These are phyloP conservation scores for Kodamaea sagamina DNA, from an alignment of 805 yeast species.

Conservation along the genomic window DNA sequence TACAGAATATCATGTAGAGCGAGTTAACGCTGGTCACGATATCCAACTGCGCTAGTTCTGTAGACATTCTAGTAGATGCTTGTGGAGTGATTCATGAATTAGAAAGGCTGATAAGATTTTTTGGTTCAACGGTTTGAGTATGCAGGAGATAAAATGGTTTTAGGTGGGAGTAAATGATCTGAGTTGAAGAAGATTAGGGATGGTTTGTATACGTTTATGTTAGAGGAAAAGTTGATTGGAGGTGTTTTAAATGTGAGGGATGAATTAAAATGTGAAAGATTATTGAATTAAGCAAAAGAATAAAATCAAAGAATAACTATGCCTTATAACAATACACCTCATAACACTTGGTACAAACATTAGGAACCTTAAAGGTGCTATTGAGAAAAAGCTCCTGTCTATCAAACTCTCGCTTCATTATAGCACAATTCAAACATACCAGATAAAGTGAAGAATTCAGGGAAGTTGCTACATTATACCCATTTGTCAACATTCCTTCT, in stretches of 20 bases:
- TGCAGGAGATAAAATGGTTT: too few relatives aligned
- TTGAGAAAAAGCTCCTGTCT: conserved; percentile 18
- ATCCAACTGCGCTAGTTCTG: conserved; percentile 11
- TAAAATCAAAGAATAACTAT: too few relatives aligned
- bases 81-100: neutral
- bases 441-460: conserved; percentile 43
- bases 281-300: too few relatives aligned
- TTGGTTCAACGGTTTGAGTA: too few relatives aligned
- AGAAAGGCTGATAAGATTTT: too few relatives aligned
- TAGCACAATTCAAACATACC: conserved; percentile 58
- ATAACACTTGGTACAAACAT: conserved; percentile 21
- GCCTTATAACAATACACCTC: conserved; percentile 23
- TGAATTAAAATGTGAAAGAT: too few relatives aligned
- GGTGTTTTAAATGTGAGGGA: too few relatives aligned
- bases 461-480: conserved; percentile 51
- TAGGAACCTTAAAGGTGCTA: conserved; percentile 15
- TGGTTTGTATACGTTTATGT: too few relatives aligned
- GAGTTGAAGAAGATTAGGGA: neutral
- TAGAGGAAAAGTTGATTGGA: too few relatives aligned
- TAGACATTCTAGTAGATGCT: conserved; percentile 6
- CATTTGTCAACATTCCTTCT: conserved; percentile 49
- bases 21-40: conserved; percentile 22
- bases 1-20: conserved; percentile 39
- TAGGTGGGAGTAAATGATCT: too few relatives aligned
- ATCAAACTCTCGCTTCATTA: conserved; percentile 54